Percentiles rank a stretch among this genome's conserved stretches.
Conservation (phyloP, 2,329 filamentous ascomycete genomes). For the Fusarium armeniacum region DNA sequence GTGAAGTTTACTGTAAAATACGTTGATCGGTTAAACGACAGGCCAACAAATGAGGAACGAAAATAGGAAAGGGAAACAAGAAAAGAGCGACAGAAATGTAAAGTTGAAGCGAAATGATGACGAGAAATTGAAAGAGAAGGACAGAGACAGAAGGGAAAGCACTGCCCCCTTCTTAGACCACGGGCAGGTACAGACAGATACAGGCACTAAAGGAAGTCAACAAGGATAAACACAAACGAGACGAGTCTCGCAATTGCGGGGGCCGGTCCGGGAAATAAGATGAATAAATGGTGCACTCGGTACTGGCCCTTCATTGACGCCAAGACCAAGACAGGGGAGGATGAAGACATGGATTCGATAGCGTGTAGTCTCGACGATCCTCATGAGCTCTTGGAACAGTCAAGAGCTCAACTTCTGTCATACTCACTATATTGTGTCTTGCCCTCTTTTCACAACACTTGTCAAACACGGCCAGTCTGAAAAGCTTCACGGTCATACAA, state of each 20-base stretch:
- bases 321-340: slow-evolving; percentile 41
- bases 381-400: background rate
- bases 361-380: slow-evolving; percentile 6
- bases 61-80: background rate
- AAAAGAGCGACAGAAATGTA: background rate
- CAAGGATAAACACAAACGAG: slow-evolving; percentile 8
- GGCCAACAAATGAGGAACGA: background rate
- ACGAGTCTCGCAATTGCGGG: slow-evolving; percentile 26
- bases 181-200: slow-evolving; percentile 1
- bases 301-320: slow-evolving; percentile 35
- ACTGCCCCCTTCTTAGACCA: slow-evolving; percentile 33
- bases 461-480: background rate
- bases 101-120: slow-evolving; percentile 2
- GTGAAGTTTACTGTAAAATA: background rate
- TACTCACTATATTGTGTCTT: background rate
- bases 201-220: slow-evolving; percentile 4
- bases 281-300: slow-evolving; percentile 29
- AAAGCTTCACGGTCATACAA: slow-evolving; percentile 5
- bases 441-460: background rate
- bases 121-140: slow-evolving; percentile 9
- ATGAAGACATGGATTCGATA: slow-evolving; percentile 9
- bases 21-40: background rate
- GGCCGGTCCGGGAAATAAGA: slow-evolving; percentile 34
- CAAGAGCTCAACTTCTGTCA: background rate
- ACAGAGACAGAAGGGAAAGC: slow-evolving; percentile 15